Base-by-base conservation (phyloP, 305 asterid species). In the Fraxinus nigra region DNA sequence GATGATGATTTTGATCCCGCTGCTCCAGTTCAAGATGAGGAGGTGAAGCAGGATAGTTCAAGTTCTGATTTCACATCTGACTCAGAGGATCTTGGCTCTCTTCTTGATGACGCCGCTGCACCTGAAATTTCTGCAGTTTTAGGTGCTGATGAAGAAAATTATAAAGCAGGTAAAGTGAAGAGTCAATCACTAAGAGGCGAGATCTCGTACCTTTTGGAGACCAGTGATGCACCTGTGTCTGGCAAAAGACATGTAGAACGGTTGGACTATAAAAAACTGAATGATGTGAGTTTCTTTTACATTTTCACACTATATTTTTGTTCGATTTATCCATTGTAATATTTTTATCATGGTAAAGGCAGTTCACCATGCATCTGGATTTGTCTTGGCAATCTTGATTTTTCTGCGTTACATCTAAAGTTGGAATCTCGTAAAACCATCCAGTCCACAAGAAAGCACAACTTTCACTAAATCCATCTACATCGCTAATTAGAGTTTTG, bases 21-120 rank as follows among this genome's bases (percentile, higher is more conserved):
- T 81, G 92, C 87, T 85, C 85, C 90, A n/a, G 87, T 89, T 79
- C 59, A 80, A 77, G 90, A 87, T 69, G 86, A 84, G 80, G 88
- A 82, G 79, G 90, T 74, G 81, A 83, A 90, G 85, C 82, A 86
- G 84, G 94, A 89, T 78, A 81, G 88, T 85, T 94, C 98, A 59
- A 84, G 93, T 86, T 96, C 99, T 85, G 99, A 94, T 90, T 92
- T 94, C 87, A 82, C 97, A 65, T 97, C 98, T n/a, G 99, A 93
- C 75, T 94, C 97, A 0, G 98, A 97, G 91, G 95, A 97, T 92
- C 87, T 93, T 28, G 92, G 78, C 81, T 89, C 88, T 81, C 84
- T 91, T 74, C 83, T 91, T 84, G 87, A 87, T 85, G 93, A 88
- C 81, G 90, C 83, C 48, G 67, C 82, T 76, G 63, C 59, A 20